Percentiles rank a stretch among this genome's conserved stretches.
phyloP scores from a whole-genome alignment of 352 stramenopile species.

The Globisporangium uncinulatum region DNA sequence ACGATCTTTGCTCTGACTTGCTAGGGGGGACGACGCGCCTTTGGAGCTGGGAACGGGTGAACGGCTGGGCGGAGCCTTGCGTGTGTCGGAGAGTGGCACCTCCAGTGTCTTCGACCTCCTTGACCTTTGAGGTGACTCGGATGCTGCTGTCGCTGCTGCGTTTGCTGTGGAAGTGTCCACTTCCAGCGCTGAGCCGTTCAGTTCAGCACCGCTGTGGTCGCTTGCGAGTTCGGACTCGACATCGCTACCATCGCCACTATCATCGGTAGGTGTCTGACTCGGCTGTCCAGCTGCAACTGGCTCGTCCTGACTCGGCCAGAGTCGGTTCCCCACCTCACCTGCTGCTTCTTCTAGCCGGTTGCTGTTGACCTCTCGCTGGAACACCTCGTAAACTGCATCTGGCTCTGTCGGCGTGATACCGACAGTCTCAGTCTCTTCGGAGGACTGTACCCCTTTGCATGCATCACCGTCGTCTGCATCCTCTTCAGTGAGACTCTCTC shows the following conservation, averaged over 20 bases:
- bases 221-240: too few species aligned
- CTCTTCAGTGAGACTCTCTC: too few species aligned
- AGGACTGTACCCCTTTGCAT: too few species aligned
- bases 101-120: neutral
- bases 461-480: too few species aligned
- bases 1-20: neutral
- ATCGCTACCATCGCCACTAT: too few species aligned
- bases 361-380: neutral
- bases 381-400: neutral
- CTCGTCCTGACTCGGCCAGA: neutral
- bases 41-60: neutral
- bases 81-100: neutral
- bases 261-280: too few species aligned
- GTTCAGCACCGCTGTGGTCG: neutral
- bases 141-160: neutral
- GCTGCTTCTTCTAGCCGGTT: neutral
- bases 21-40: neutral
- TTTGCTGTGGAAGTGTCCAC: neutral
- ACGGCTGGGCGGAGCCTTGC: neutral
- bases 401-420: neutral
- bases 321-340: neutral
- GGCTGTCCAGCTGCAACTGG: too few species aligned
- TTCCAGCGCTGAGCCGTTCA: neutral
- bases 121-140: neutral
- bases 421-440: too few species aligned